Evolutionary conservation across 257 asterid genomes (phyloP).

Genomic region (Salvia hispanica): DNA sequence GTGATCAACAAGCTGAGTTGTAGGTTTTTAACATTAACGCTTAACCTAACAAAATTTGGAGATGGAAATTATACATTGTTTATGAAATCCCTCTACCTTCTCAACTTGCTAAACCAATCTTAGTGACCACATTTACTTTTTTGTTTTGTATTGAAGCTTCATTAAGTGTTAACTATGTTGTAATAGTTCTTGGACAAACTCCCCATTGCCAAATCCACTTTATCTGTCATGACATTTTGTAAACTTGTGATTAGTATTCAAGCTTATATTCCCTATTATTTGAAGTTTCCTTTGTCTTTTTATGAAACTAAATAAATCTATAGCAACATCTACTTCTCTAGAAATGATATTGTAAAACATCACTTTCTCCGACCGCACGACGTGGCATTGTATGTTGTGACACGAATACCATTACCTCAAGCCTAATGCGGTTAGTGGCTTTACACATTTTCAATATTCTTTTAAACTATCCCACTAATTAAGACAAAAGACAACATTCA

Average conservation of each 20-base stretch:
- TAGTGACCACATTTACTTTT: too few species aligned
- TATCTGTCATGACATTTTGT: too few species aligned
- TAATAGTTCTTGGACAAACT: too few species aligned
- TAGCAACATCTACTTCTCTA: neutral
- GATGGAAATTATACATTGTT: too few species aligned
- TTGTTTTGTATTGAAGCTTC: too few species aligned
- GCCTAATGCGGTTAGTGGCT: constrained; percentile 10
- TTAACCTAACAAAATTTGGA: constrained; percentile 15
- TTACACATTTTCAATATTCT: neutral
- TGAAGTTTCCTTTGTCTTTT: neutral
- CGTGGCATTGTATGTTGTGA: constrained; percentile 24
- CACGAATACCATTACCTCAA: constrained; percentile 17
- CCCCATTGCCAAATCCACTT: too few species aligned
- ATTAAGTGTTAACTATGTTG: neutral
- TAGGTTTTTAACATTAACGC: constrained; percentile 19
- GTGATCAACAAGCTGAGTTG: constrained; percentile 39
- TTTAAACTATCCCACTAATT: neutral
- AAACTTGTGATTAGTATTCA: too few species aligned
- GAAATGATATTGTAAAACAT: too few species aligned
- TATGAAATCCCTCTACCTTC: too few species aligned
- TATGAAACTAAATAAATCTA: too few species aligned
- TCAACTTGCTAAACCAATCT: too few species aligned
- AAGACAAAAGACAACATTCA: neutral
- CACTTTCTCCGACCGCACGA: neutral
- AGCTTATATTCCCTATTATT: neutral